Evolutionary conservation across 2,329 filamentous ascomycete species (phyloP).

Genomic region (Aspergillus tamarii): DNA sequence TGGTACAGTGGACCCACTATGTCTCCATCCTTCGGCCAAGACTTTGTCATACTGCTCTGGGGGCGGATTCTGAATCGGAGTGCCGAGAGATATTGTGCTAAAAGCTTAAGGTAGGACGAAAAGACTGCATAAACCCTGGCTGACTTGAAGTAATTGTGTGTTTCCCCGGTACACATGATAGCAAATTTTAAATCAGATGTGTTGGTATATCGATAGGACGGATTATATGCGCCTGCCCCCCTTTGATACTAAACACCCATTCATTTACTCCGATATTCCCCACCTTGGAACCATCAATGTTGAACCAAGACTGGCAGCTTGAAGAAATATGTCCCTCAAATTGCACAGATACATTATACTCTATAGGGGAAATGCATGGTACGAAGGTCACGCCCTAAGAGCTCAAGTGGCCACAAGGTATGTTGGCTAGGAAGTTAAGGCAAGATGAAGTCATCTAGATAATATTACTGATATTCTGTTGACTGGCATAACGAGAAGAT

Average conservation of each 20-base stretch:
- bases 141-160: background rate
- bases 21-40: background rate
- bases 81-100: background rate
- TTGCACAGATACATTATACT: too few species aligned
- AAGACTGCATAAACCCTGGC: background rate
- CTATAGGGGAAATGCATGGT: too few species aligned
- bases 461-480: too few species aligned
- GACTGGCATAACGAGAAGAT: too few species aligned
- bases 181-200: background rate
- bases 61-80: background rate
- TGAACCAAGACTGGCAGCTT: background rate
- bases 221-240: background rate
- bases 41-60: background rate
- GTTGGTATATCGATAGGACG: background rate
- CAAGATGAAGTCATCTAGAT: too few species aligned
- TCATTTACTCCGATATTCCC: background rate
- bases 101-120: background rate
- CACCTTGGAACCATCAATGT: background rate
- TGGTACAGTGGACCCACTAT: background rate
- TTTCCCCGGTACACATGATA: background rate
- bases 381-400: too few species aligned
- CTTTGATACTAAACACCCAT: background rate
- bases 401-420: too few species aligned
- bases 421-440: too few species aligned
- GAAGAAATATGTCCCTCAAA: background rate